phyloP scores from a whole-genome alignment of 108 stramenopile species.

The Licmophora abbreviata region DNA sequence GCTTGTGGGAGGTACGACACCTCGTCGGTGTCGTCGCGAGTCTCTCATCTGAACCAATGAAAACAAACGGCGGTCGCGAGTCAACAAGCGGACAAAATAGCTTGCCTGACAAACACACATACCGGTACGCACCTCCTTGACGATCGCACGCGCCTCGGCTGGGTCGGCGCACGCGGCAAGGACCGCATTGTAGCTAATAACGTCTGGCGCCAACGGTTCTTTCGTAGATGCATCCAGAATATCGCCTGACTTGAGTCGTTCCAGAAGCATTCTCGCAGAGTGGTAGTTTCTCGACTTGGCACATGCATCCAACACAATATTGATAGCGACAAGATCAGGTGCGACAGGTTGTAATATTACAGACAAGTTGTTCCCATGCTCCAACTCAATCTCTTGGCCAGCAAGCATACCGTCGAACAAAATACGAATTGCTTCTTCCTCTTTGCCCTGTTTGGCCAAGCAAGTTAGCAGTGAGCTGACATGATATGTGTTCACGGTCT shows the following conservation, averaged over 20 bases:
- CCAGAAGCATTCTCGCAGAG: conserved; percentile 18
- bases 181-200: conserved; percentile 43
- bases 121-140: conserved; percentile 20
- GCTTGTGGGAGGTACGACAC: conserved; percentile 31
- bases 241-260: conserved; percentile 29
- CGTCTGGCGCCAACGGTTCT: conserved; percentile 17
- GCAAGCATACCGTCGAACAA: conserved; percentile 20
- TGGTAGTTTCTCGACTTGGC: conserved; percentile 26
- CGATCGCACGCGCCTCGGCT: conserved; percentile 16
- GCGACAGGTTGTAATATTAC: conserved; percentile 6
- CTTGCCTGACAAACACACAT: not conserved
- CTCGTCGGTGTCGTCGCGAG: conserved; percentile 51
- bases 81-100: not conserved
- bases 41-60: conserved; percentile 41
- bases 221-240: conserved; percentile 6
- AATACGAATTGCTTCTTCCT: conserved; percentile 10
- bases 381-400: not conserved
- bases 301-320: conserved; percentile 33
- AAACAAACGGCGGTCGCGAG: not conserved
- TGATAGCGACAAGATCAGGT: conserved; percentile 28
- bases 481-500: conserved; percentile 15
- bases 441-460: conserved; percentile 16
- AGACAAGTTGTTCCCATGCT: not conserved
- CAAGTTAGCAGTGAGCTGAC: conserved; percentile 17
- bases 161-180: conserved; percentile 31